Evolutionary conservation across 1,139 yeast species (phyloP), one percentile per base, ranked within the genome.

Genomic region (Hyphopichia fennica): DNA sequence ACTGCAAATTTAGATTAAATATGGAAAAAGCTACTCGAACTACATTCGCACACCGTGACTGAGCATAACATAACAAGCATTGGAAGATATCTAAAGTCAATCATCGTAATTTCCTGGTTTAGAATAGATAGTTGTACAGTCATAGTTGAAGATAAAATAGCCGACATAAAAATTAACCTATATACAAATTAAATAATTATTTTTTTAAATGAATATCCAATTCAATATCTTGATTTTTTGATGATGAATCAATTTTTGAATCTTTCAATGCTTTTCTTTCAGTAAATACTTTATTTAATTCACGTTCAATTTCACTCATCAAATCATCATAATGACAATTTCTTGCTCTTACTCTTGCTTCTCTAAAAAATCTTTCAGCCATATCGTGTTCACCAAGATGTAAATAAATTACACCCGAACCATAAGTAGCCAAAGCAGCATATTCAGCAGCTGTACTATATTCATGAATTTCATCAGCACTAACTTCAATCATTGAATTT

Each of bases 381-480:
- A 73, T 68, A 19, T 72, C 74, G 44, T 73, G 69, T 18, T 82
- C 66, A 1, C 81, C 75, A 32, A 69, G 55, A 55, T 87, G 90
- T 16, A 87, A 63, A 39, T 81, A 75, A 14, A 88, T 75, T 4
- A 90, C 95, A 0, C 96, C 98, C 34, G 88, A 69, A 0, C 96
- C 95, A 56, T 88, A 91, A 0, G 89, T 82, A 0, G 96, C 81
- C 55, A 89, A 69, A 0, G 96, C 96, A 27, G 85, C 80, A 2
- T 87, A 82, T 49, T 87, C 89, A 40, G 11, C 17, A 3, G 32
- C 32, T 3, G 27, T 35, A 4, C n/a, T 8, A 9, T 9, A 25
- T 25, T 25, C 28, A 25, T 25, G 28, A 25, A 25, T 25, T 25
- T 25, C 28, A 11, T 25, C 13, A 25, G 8, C 13, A 11, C n/a